A percentile compares a stretch with the other conserved stretches of the same genome.
Conservation (phyloP, 106 monocot species). For the Allium fistulosum region DNA sequence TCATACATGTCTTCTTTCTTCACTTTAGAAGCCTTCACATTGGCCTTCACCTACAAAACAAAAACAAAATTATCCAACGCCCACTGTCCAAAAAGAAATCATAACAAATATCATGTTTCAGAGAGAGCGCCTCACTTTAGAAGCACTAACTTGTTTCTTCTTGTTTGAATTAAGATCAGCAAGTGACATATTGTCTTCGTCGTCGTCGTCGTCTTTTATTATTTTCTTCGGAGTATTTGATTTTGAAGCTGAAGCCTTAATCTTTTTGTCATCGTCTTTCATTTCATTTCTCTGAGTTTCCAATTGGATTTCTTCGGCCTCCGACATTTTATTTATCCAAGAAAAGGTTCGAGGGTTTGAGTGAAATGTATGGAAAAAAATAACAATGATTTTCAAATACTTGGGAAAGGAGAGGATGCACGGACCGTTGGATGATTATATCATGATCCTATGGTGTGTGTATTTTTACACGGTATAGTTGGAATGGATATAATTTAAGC, state of each 20-base stretch:
- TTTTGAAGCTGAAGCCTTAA: neutral
- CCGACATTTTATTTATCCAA: no score
- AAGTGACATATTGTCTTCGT: conserved; percentile 29
- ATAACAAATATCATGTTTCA: neutral
- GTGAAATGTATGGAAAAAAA: no score
- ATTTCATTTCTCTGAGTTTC: no score
- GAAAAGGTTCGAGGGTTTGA: no score
- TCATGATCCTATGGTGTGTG: no score
- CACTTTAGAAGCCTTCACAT: conserved; percentile 14
- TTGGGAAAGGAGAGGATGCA: no score
- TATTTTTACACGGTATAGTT: no score
- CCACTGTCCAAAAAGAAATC: neutral
- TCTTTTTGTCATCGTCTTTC: no score
- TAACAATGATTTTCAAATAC: no score
- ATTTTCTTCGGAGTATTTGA: conserved; percentile 7
- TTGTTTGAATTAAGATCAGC: conserved; percentile 18
- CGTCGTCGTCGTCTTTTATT: conserved; percentile 23
- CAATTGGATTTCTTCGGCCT: no score
- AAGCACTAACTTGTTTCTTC: conserved; percentile 15
- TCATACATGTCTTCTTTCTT: conserved; percentile 33
- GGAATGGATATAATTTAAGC: no score
- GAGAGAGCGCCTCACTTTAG: conserved; percentile 16
- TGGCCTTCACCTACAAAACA: conserved; percentile 14
- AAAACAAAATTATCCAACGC: neutral
- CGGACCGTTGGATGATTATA: no score